phyloP scores from a whole-genome alignment of 768 basidiomycete genomes.

The Trametes maxima region DNA sequence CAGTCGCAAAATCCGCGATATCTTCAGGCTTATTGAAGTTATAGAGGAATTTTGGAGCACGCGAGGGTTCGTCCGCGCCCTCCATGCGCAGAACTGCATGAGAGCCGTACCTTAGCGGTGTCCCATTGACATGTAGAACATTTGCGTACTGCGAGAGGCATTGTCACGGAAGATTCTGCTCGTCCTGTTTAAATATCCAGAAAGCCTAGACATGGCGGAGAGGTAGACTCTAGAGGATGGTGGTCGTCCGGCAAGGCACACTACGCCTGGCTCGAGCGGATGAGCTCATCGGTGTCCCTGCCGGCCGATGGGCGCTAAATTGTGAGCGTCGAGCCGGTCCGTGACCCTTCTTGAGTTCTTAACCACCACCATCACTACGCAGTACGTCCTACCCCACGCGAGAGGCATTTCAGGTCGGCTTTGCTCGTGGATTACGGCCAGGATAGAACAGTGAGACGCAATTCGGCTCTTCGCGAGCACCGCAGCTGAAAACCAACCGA shows the following conservation, averaged over 20 bases:
- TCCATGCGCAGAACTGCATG: constrained; percentile 70
- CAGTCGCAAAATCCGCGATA: constrained; percentile 66
- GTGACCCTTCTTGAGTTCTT: too few relatives aligned
- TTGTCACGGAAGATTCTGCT: constrained; percentile 43
- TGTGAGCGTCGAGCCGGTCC: too few relatives aligned
- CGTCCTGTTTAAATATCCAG: constrained; percentile 42
- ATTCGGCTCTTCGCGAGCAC: too few relatives aligned
- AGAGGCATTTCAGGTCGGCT: too few relatives aligned
- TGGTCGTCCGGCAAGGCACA: neutral
- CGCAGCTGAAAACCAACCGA: neutral
- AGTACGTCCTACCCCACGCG: too few relatives aligned
- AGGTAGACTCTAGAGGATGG: neutral
- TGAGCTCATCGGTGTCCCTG: too few relatives aligned
- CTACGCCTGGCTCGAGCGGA: too few relatives aligned
- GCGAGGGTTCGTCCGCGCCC: constrained; percentile 65
- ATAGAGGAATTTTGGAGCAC: constrained; percentile 65
- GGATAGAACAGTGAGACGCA: too few relatives aligned
- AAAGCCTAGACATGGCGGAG: constrained; percentile 28
- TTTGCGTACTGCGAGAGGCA: constrained; percentile 43
- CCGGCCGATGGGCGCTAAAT: too few relatives aligned
- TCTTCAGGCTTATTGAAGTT: constrained; percentile 63
- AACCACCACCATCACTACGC: too few relatives aligned
- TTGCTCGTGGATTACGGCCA: too few relatives aligned
- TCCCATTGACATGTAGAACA: neutral
- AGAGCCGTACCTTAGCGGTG: constrained; percentile 3